Evolutionary conservation across 2,329 filamentous ascomycete species (phyloP), one percentile per base, ranked within the genome.

Genomic region (Nemania sp.): DNA sequence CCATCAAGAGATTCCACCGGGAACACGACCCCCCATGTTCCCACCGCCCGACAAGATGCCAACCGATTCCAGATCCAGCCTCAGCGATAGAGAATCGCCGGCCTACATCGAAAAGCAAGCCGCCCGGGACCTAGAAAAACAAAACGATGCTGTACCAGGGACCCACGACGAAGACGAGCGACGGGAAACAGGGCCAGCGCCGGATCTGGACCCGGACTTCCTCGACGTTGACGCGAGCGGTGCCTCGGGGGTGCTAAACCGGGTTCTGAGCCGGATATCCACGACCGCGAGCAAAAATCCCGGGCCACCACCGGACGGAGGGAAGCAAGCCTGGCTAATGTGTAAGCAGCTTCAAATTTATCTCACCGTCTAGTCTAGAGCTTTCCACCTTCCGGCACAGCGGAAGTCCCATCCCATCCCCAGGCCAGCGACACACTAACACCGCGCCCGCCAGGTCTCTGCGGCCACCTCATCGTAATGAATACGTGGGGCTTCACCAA

Each of bases 401-500:
- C 12, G 11, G 11, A 25, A 45, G 13, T 6, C 17, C 15, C 39
- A 42, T 13, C 51, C 48, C n/a, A n/a, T n/a, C n/a, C n/a, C n/a
- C 43, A 25, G 7, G 3, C 13, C n/a, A 45, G 20, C 11, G 18
- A 13, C 6, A 21, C n/a, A 21, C 59, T 63, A 54, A 62, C 42
- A 13, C 40, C 34, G 25, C 3, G 11, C 11, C n/a, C 25, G 3
- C 5, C 34, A 77, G 78, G 75, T 29, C 59, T 75, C 7, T 74
- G 75, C 46, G 73, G 70, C 0, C 81, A 84, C 65, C 66, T 84
- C 2, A 74, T 80, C 17, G 75, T 83, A 46, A 79, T 80, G 75
- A 81, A 81, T 63, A 83, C 81, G 2, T 84, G 82, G 81, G 83
- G 83, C 35, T 78, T 81, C 65, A 78, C 83, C 65, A 83, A 81